Percentiles rank a stretch among this genome's conserved stretches.
Evolutionary conservation across 768 basidiomycete genomes (phyloP).

Genomic region (Dioszegia crocea): DNA sequence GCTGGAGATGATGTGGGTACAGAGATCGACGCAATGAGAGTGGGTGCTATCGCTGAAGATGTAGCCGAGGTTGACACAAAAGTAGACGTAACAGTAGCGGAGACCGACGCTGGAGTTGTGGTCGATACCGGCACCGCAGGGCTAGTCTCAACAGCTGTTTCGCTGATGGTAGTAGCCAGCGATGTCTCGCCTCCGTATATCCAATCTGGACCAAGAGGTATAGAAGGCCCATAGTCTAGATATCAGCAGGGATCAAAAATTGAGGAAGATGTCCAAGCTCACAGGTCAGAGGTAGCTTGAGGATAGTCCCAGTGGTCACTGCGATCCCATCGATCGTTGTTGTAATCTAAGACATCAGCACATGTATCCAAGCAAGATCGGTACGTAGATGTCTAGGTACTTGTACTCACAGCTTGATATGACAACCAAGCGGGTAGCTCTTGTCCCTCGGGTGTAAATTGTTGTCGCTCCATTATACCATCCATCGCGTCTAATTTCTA

Average conservation of each 20-base stretch:
- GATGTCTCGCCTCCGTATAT: slow-evolving; percentile 32
- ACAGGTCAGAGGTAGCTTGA: slow-evolving; percentile 30
- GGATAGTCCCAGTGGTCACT: slow-evolving; percentile 19
- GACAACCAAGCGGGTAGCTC: slow-evolving; percentile 31
- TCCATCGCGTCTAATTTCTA: background rate
- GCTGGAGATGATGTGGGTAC: too few relatives aligned
- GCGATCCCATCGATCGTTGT: slow-evolving; percentile 16
- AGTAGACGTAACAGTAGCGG: too few relatives aligned
- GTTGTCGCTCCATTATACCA: slow-evolving; percentile 4
- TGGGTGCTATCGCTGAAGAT: too few relatives aligned
- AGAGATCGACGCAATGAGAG: too few relatives aligned
- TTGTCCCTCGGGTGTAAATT: slow-evolving; percentile 25
- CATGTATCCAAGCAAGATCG: too few relatives aligned
- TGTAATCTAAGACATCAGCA: slow-evolving; percentile 5
- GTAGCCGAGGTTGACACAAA: too few relatives aligned
- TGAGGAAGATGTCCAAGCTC: too few relatives aligned
- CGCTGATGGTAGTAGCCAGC: slow-evolving; percentile 7
- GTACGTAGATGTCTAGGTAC: too few relatives aligned
- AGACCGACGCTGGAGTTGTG: background rate
- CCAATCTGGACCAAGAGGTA: slow-evolving; percentile 32
- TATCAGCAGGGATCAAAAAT: slow-evolving; percentile 2
- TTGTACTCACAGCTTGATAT: slow-evolving; percentile 28
- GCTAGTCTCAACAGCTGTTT: too few relatives aligned
- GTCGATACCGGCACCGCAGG: background rate
- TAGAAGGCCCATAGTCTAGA: slow-evolving; percentile 33